These are phyloP conservation scores for Dissophora globulifera DNA, from an alignment of 192 early-diverging fungal species.

Conservation along the genomic window DNA sequence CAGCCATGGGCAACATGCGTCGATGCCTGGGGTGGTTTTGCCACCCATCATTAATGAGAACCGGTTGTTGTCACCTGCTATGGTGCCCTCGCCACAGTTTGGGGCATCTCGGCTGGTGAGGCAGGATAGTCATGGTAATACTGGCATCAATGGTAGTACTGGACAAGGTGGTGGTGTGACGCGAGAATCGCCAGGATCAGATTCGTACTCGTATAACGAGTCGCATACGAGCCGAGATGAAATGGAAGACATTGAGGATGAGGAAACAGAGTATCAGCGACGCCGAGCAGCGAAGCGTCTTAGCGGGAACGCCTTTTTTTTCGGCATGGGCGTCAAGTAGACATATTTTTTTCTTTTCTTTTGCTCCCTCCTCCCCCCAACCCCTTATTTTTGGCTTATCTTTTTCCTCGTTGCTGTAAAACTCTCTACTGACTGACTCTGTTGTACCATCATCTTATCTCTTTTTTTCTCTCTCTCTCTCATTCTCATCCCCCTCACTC, in stretches of 20 bases:
- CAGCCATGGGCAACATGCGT: too few relatives aligned
- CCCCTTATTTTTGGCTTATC: too few relatives aligned
- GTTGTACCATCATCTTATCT: too few relatives aligned
- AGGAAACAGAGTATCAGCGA: constrained; percentile 21
- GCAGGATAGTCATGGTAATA: constrained; percentile 34
- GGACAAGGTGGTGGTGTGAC: too few relatives aligned
- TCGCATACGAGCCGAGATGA: constrained; percentile 19
- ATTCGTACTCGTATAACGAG: constrained; percentile 30
- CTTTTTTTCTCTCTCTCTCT: too few relatives aligned
- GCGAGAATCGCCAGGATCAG: constrained; percentile 41
- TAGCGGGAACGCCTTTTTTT: constrained; percentile 26
- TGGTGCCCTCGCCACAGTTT: constrained; percentile 30
- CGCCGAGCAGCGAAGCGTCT: constrained; percentile 36
- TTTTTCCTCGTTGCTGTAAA: too few relatives aligned
- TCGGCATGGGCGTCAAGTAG: constrained; percentile 26
- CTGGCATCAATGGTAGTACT: background rate
- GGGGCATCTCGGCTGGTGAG: constrained; percentile 25
- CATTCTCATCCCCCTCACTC: too few relatives aligned
- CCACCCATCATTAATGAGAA: constrained; percentile 37
- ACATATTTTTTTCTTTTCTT: too few relatives aligned
- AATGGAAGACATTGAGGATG: constrained; percentile 33
- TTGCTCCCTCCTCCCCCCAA: too few relatives aligned
- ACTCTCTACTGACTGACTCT: too few relatives aligned
- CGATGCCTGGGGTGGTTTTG: constrained; percentile 19
- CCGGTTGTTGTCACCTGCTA: constrained; percentile 30